phyloP scores from a whole-genome alignment of 2,329 filamentous ascomycete species.

The Zymoseptoria brevis region DNA sequence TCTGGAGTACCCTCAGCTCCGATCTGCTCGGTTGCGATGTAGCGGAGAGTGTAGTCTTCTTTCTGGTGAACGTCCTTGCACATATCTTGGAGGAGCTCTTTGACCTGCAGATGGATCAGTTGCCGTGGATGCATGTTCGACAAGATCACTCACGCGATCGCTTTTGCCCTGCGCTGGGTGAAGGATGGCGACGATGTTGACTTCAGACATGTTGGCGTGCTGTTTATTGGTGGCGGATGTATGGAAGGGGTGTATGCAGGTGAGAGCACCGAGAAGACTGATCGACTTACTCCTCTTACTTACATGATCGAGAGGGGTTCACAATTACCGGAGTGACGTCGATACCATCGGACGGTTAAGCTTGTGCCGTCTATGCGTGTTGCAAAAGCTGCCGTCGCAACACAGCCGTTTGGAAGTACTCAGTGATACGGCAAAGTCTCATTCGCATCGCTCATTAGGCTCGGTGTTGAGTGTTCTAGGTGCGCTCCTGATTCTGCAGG shows the following conservation, averaged over 20 bases:
- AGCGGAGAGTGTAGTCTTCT: conserved; percentile 17
- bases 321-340: neutral
- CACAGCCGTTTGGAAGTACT: too few relatives aligned
- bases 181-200: conserved; percentile 14
- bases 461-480: neutral
- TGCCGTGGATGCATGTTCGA: neutral
- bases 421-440: too few relatives aligned
- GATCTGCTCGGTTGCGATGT: conserved; percentile 18
- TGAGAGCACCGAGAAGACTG: neutral
- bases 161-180: conserved; percentile 13
- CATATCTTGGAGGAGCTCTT: conserved; percentile 11
- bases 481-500: neutral
- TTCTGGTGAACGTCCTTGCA: conserved; percentile 13
- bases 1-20: conserved; percentile 15
- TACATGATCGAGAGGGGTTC: neutral
- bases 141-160: conserved; percentile 3
- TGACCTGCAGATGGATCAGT: conserved; percentile 3
- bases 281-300: neutral
- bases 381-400: neutral
- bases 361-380: neutral
- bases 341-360: neutral
- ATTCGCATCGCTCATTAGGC: neutral
- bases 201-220: conserved; percentile 6
- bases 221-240: neutral
- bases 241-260: neutral